Conservation (phyloP, 2,329 filamentous ascomycete genomes). For the Chaetomium sp. region DNA sequence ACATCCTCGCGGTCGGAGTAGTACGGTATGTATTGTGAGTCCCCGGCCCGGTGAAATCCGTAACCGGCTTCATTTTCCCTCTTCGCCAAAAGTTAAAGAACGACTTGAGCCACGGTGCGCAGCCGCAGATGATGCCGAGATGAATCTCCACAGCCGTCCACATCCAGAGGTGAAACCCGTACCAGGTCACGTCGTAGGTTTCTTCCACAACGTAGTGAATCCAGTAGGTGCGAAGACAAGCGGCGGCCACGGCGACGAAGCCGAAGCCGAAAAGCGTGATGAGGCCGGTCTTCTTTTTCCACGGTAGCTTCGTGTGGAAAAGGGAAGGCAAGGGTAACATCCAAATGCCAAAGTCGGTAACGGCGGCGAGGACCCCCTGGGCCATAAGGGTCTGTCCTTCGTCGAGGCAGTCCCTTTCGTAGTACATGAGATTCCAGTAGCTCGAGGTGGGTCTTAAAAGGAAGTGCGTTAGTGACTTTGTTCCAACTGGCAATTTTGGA, state of each 20-base stretch:
- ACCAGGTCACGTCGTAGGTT: conserved; percentile 37
- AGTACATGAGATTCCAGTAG: conserved; percentile 26
- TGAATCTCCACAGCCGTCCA: conserved; percentile 38
- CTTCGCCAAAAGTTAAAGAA: conserved; percentile 19
- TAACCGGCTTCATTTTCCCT: not conserved
- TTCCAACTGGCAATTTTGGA: too few species aligned
- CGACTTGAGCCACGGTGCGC: conserved; percentile 31
- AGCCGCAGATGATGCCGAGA: conserved; percentile 37
- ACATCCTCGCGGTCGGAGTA: too few species aligned
- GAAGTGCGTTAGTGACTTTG: not conserved
- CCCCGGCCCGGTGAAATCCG: not conserved
- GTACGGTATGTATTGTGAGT: not conserved
- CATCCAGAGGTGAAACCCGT: conserved; percentile 36
- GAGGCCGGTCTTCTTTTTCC: conserved; percentile 30
- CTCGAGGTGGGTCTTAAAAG: conserved; percentile 19
- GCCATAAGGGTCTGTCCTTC: conserved; percentile 27
- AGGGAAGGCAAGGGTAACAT: conserved; percentile 33
- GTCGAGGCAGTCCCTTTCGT: conserved; percentile 24
- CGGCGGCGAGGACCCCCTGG: conserved; percentile 30
- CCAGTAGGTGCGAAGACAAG: conserved; percentile 34
- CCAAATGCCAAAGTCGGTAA: conserved; percentile 33
- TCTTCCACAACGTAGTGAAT: conserved; percentile 29
- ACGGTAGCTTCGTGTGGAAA: conserved; percentile 28
- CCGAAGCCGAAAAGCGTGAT: conserved; percentile 34
- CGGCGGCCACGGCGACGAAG: conserved; percentile 32